These are phyloP conservation scores for Pseudogymnoascus sp. DNA, from an alignment of 2,329 filamentous ascomycete genomes.

Conservation along the genomic window DNA sequence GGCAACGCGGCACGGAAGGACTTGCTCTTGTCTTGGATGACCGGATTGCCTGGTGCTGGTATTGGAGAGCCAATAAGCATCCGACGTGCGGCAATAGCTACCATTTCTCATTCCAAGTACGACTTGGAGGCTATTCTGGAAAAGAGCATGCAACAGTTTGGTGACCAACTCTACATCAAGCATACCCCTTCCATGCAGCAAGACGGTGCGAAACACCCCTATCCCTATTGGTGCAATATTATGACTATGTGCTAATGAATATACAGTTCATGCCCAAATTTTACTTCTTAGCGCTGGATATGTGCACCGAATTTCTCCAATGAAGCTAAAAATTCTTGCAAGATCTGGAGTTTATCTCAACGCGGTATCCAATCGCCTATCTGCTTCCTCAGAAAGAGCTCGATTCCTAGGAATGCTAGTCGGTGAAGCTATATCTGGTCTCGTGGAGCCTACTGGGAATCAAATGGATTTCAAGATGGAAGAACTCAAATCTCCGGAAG, in stretches of 20 bases:
- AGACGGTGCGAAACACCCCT: slow-evolving; percentile 55
- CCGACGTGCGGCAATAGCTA: slow-evolving; percentile 58
- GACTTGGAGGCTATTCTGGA: slow-evolving; percentile 54
- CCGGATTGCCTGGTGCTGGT: slow-evolving; percentile 57
- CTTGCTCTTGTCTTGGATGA: slow-evolving; percentile 59
- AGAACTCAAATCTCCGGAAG: slow-evolving; percentile 67
- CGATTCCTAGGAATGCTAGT: slow-evolving; percentile 85
- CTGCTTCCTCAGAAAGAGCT: slow-evolving; percentile 65
- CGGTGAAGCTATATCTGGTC: slow-evolving; percentile 61
- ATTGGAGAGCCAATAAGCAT: slow-evolving; percentile 59
- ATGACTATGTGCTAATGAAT: slow-evolving; percentile 24
- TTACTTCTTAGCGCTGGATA: slow-evolving; percentile 74
- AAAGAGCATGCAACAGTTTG: slow-evolving; percentile 67
- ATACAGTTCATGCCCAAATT: slow-evolving; percentile 69
- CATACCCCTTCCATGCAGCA: slow-evolving; percentile 82
- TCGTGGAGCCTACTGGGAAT: slow-evolving; percentile 55
- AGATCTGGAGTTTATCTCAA: slow-evolving; percentile 69
- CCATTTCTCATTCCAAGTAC: slow-evolving; percentile 47
- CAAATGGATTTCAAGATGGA: slow-evolving; percentile 79
- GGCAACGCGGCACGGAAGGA: slow-evolving; percentile 44
- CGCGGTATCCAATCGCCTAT: slow-evolving; percentile 77
- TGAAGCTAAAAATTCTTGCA: slow-evolving; percentile 62
- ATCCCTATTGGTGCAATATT: slow-evolving; percentile 13
- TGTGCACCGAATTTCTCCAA: slow-evolving; percentile 58
- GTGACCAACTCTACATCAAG: slow-evolving; percentile 79